Evolutionary conservation across 352 stramenopile species (phyloP), one percentile per base, ranked within the genome.

Genomic region (Pythium monospermum): DNA sequence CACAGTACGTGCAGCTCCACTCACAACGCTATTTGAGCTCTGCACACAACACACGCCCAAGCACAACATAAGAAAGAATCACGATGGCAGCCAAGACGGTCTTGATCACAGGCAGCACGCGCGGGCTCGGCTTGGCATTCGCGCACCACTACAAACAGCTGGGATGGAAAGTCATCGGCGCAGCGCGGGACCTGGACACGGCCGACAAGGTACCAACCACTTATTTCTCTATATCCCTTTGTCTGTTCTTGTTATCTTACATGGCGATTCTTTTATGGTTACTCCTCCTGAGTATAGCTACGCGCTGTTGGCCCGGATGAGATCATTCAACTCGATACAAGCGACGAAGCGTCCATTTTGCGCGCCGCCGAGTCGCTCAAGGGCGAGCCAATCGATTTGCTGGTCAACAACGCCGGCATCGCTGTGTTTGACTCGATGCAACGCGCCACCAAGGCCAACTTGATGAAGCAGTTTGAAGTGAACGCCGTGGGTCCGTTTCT

Each of bases 141-240:
- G 57, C 58, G 28, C 47, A 76, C 42, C 54, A 71, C 58, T 83
- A 71, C 58, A 61, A 64, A 26, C 46, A 61, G 2, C 42, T 53
- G 12, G 72, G 69, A 6, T 83, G 72, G 72, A 68, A 73, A 13
- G 70, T 80, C 42, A 73, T 80, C 23, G 66, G 55, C n/a, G 44
- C 53, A 1, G 69, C 64, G 4, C 70, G 70, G 23, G 39, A 66
- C 41, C 44, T 50, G 4, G 50, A 51, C 25, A 64, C 64, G 28
- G 60, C 66, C 0, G 59, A 68, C 31, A 50, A 71, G 35, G 66
- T 80, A 23, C 2, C 4, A 4, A 30, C 19, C 33, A 33, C 4
- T 15, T 23, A 23, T 52, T n/a, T 3, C 15, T 30, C 3, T 12
- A 28, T 26, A 21, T 11, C 6, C 8, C 13, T 28, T 31, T 3